phyloP scores from a whole-genome alignment of 345 rosid species.

The Acer campestre region DNA sequence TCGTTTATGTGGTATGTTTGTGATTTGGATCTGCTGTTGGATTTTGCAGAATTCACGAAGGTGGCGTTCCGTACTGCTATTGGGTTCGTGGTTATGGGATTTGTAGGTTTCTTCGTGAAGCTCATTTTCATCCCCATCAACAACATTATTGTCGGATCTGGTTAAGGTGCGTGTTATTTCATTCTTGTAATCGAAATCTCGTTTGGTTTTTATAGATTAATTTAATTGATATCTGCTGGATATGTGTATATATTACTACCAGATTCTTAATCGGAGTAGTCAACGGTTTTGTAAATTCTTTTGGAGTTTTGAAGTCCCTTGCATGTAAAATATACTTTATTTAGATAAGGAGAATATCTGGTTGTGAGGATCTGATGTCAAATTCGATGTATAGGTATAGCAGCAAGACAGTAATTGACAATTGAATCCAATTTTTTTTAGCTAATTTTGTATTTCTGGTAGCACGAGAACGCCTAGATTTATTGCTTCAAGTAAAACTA shows the following conservation, averaged over 20 bases:
- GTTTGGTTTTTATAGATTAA: not conserved
- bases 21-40: not conserved
- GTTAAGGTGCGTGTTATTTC: conserved; percentile 15
- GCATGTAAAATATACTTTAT: not conserved
- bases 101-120: conserved; percentile 78
- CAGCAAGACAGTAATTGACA: not conserved
- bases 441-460: not conserved
- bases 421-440: not conserved
- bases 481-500: not conserved
- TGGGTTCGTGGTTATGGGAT: conserved; percentile 85
- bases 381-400: not conserved
- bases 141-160: conserved; percentile 44
- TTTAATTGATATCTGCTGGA: not conserved
- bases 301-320: not conserved
- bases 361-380: not conserved
- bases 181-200: not conserved
- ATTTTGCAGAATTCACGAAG: conserved; percentile 64
- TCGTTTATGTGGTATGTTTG: not conserved
- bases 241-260: not conserved
- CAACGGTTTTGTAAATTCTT: not conserved
- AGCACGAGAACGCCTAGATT: not conserved
- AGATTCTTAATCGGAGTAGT: not conserved
- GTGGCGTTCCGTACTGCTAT: conserved; percentile 82
- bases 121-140: conserved; percentile 79
- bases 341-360: not conserved